Evolutionary conservation across 345 rosid species (phyloP).

Genomic region (Cardamine occulta): DNA sequence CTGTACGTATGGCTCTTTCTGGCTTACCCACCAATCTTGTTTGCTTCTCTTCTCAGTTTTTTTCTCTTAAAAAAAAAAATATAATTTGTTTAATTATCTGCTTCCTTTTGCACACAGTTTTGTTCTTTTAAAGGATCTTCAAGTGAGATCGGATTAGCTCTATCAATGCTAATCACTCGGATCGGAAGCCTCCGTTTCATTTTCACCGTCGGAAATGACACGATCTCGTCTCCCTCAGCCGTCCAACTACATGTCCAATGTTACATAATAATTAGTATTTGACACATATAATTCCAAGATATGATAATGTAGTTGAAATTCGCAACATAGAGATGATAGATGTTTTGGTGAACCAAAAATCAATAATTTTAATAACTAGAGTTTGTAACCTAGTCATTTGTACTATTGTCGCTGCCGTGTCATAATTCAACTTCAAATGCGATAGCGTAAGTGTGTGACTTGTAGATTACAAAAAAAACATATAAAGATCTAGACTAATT

Average conservation of each 20-base stretch:
- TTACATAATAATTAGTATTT: not conserved
- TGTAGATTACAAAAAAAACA: not conserved
- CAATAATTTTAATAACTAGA: not conserved
- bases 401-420: not conserved
- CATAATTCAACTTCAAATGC: not conserved
- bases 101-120: conserved; percentile 23
- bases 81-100: not conserved
- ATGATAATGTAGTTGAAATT: not conserved
- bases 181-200: conserved; percentile 74
- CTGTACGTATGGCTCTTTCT: conserved; percentile 46
- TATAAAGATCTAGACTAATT: not conserved
- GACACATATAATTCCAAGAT: conserved; percentile 9
- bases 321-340: not conserved
- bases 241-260: conserved; percentile 59
- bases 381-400: not conserved
- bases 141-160: not conserved
- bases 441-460: not conserved
- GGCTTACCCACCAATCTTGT: conserved; percentile 37
- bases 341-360: not conserved
- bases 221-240: conserved; percentile 60
- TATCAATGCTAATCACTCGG: conserved; percentile 46
- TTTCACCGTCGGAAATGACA: conserved; percentile 71
- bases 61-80: not conserved
- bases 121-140: not conserved
- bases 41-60: conserved; percentile 26